These are phyloP conservation scores for Apiotrichum gamsii DNA, from an alignment of 1,284 basidiomycete species.

Conservation along the genomic window DNA sequence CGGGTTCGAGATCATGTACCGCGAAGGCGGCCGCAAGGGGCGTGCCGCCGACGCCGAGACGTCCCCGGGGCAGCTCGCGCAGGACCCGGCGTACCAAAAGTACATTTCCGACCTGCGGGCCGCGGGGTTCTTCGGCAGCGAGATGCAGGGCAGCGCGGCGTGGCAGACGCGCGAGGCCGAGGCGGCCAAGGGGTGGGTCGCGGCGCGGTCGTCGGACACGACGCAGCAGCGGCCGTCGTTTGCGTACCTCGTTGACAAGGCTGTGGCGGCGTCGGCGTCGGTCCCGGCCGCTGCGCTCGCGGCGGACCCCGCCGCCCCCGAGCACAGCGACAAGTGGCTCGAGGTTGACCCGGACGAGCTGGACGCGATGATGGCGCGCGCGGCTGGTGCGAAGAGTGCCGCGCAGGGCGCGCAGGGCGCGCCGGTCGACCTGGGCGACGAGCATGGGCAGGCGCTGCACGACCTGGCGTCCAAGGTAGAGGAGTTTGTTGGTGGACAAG, in stretches of 20 bases:
- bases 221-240: conserved; percentile 60
- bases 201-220: conserved; percentile 55
- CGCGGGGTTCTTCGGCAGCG: conserved; percentile 67
- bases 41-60: conserved; percentile 45
- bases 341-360: conserved; percentile 44
- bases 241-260: conserved; percentile 61
- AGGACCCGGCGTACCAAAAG: conserved; percentile 27
- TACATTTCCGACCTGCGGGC: conserved; percentile 62
- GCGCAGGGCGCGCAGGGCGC: conserved; percentile 1
- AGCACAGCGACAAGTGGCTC: conserved; percentile 44
- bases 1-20: conserved; percentile 88
- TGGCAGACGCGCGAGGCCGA: conserved; percentile 69
- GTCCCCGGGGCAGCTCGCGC: not conserved
- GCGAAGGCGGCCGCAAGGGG: conserved; percentile 62
- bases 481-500: conserved; percentile 77
- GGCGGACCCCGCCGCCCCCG: conserved; percentile 14
- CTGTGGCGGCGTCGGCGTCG: conserved; percentile 48
- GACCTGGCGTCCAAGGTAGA: conserved; percentile 76
- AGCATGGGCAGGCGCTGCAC: conserved; percentile 64
- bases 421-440: conserved; percentile 45
- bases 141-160: conserved; percentile 64
- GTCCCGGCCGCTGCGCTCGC: not conserved
- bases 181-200: conserved; percentile 63
- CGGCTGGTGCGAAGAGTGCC: conserved; percentile 14
- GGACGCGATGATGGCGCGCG: conserved; percentile 39